Percentiles rank a stretch among this genome's conserved stretches.
phyloP scores from a whole-genome alignment of 2,329 filamentous ascomycete species.

The Fusarium sp. region DNA sequence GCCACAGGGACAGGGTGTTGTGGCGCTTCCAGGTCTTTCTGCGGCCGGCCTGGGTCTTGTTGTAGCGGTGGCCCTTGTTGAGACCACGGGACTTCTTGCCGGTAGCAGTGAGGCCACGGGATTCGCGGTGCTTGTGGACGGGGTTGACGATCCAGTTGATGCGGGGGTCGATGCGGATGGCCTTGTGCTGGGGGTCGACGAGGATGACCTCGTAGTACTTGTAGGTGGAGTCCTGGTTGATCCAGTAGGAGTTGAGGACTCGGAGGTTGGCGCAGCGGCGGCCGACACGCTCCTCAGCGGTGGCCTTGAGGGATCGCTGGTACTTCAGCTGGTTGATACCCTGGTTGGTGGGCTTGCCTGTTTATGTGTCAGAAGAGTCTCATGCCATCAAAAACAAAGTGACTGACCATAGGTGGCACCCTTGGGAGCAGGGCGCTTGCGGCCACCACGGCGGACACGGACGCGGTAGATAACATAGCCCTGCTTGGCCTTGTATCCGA shows the following conservation, averaged over 20 bases:
- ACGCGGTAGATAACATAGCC: conserved; percentile 99
- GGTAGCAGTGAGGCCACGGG: conserved; percentile 95
- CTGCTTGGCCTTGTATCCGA: conserved; percentile 99
- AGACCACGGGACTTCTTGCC: conserved; percentile 99
- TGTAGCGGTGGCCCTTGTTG: conserved; percentile 99
- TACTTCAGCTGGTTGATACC: conserved; percentile 99
- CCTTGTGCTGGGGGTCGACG: conserved; percentile 99
- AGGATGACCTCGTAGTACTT: conserved; percentile 99
- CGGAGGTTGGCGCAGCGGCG: conserved; percentile 98
- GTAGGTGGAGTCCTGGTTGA: conserved; percentile 99
- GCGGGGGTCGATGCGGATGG: conserved; percentile 97
- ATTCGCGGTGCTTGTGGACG: conserved; percentile 99
- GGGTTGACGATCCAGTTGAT: conserved; percentile 99
- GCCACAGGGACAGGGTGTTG: conserved; percentile 99
- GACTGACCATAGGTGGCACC: conserved; percentile 97
- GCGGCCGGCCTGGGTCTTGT: conserved; percentile 96
- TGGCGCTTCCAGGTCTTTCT: conserved; percentile 99
- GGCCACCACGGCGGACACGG: conserved; percentile 97
- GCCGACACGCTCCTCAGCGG: conserved; percentile 99
- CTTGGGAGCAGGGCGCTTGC: conserved; percentile 96
- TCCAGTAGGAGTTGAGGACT: conserved; percentile 99
- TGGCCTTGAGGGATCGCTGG: conserved; percentile 98
- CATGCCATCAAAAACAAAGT: not conserved
- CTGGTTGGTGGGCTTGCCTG: conserved; percentile 99
- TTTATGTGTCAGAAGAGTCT: conserved; percentile 41